phyloP scores from a whole-genome alignment of 1,139 yeast genomes.

The Geotrichum fermentans region DNA sequence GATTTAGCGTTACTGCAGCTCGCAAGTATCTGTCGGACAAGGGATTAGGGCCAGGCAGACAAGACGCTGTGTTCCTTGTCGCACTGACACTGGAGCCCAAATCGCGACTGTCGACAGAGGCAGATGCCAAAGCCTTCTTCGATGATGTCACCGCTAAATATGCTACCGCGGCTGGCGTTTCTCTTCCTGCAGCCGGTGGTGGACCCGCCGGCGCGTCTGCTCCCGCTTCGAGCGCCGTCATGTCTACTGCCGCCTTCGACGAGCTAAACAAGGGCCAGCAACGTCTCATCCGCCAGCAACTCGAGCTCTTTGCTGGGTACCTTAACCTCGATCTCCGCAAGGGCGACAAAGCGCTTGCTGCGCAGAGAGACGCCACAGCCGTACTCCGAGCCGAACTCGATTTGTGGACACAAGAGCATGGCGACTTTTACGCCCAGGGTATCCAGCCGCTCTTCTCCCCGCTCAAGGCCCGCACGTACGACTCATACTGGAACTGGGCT shows the following conservation, averaged over 20 bases:
- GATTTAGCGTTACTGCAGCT: constrained; percentile 84
- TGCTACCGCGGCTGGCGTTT: constrained; percentile 75
- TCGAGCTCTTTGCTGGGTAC: constrained; percentile 91
- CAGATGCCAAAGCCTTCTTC: constrained; percentile 84
- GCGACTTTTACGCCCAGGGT: constrained; percentile 90
- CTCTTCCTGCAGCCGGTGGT: constrained; percentile 62
- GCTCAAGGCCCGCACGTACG: constrained; percentile 90
- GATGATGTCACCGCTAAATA: constrained; percentile 79
- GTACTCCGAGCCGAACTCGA: constrained; percentile 86
- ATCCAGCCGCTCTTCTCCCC: constrained; percentile 85
- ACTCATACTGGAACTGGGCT: constrained; percentile 99
- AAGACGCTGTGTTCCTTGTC: constrained; percentile 76
- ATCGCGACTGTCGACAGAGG: constrained; percentile 75
- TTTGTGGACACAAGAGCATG: constrained; percentile 89
- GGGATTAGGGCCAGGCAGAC: constrained; percentile 92
- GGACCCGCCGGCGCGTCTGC: constrained; percentile 44
- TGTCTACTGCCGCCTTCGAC: constrained; percentile 94
- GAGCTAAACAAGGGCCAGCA: constrained; percentile 88
- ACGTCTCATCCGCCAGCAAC: constrained; percentile 86
- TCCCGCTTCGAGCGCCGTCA: constrained; percentile 76
- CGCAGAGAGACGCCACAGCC: constrained; percentile 82
- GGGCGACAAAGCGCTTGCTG: constrained; percentile 80
- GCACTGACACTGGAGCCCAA: constrained; percentile 91
- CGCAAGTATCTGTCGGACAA: constrained; percentile 81
- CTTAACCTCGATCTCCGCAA: constrained; percentile 84